Base-by-base conservation (phyloP, 1,284 basidiomycete genomes). In the Tranzscheliella williamsii region DNA sequence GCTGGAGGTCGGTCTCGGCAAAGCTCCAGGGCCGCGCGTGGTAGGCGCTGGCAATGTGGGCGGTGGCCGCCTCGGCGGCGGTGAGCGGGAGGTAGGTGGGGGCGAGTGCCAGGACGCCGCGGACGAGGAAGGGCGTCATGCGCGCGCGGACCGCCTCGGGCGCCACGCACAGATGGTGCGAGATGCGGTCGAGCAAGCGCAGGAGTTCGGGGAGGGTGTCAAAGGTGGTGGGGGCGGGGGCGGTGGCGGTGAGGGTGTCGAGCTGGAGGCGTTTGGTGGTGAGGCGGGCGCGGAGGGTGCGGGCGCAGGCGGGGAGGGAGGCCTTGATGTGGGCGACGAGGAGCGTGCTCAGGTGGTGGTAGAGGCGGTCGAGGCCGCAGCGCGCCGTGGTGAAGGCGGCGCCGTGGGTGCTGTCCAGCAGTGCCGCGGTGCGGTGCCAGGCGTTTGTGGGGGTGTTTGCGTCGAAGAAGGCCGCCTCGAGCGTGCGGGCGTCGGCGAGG, bases 1-100 rank as follows among this genome's bases (percentile, higher is more conserved):
- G 16, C 8, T 4, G n/a, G n/a, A 11, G 13, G 4, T 24, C 24
- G 4, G 11, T 32, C 16, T 9, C 16, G 2, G 16, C 31, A 8
- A 49, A 56, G 5, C 42, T 35, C 42, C 53, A 56, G 0, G 37
- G 30, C 13, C 27, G 29, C 7, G 46, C 33, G 12, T 18, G 18
- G 13, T 56, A 56, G 3, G 32, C 34, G 2, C 5, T 27, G 6
- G 38, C 11, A 2, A 45, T 4, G 3, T 13, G 13, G 18, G 4
- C 9, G 11, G 49, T 39, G 3, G 15, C 8, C 8, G 35, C 36
- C 29, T 56, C 53, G 5, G 5, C 21, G 5, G 46, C 42, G 2
- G 42, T 49, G 15, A 45, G 35, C 4, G 53, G 53, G 2, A 56
- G 24, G 30, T 45, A 49, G 5, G 26, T n/a, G 3, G 53, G 53